Evolutionary conservation across 1,139 yeast genomes (phyloP).

Genomic region (Magnusiomyces sp.): DNA sequence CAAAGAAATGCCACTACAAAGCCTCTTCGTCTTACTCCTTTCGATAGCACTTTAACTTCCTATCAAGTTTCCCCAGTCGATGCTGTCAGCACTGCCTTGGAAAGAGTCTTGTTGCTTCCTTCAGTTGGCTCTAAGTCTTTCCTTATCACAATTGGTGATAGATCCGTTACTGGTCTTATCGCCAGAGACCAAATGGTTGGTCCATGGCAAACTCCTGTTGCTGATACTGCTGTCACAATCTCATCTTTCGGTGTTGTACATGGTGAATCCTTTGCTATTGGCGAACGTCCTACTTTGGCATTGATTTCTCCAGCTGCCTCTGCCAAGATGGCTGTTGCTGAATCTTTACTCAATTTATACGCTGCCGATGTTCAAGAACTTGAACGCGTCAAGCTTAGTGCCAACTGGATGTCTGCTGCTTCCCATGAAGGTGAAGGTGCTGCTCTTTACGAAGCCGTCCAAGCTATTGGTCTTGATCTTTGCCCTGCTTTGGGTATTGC

Average conservation of each 20-base stretch:
- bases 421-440: constrained; percentile 94
- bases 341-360: constrained; percentile 75
- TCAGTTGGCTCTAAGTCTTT: constrained; percentile 93
- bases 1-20: constrained; percentile 66
- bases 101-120: constrained; percentile 81
- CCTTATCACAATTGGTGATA: constrained; percentile 93
- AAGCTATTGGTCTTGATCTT: constrained; percentile 88
- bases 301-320: constrained; percentile 88
- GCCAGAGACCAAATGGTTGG: constrained; percentile 99
- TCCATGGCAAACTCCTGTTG: constrained; percentile 99
- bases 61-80: constrained; percentile 14
- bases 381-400: constrained; percentile 75
- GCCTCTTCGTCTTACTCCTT: constrained; percentile 49
- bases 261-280: constrained; percentile 98
- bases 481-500: constrained; percentile 90
- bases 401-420: constrained; percentile 99
- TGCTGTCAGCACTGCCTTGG: constrained; percentile 41
- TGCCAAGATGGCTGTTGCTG: constrained; percentile 97
- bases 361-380: constrained; percentile 83
- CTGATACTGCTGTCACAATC: constrained; percentile 97
- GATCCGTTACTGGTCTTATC: constrained; percentile 91
- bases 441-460: constrained; percentile 91
- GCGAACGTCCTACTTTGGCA: constrained; percentile 90
- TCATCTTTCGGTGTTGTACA: constrained; percentile 79
- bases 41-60: constrained; percentile 32